These are phyloP conservation scores for Naganishia antarctica DNA, from an alignment of 768 basidiomycete species.

Conservation along the genomic window DNA sequence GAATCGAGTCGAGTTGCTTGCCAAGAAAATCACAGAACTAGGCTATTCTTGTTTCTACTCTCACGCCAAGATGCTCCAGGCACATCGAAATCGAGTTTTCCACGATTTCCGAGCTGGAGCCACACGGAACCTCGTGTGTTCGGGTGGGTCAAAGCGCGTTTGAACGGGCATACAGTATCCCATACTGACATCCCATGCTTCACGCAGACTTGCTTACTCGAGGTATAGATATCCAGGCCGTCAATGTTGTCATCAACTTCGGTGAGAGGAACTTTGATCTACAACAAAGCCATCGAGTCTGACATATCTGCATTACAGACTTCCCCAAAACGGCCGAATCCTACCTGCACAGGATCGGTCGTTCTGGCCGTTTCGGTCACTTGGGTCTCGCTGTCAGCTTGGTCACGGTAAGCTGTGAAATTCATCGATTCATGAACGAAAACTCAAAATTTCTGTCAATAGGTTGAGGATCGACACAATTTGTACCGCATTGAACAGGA, in stretches of 20 bases:
- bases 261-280: constrained; percentile 41
- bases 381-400: constrained; percentile 95
- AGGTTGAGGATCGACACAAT: constrained; percentile 93
- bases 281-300: neutral
- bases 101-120: constrained; percentile 99
- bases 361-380: constrained; percentile 95
- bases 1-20: constrained; percentile 96
- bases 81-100: constrained; percentile 98
- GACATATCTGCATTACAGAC: constrained; percentile 46
- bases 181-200: neutral
- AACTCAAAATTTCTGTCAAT: neutral
- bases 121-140: constrained; percentile 96
- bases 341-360: constrained; percentile 96
- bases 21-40: constrained; percentile 98
- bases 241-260: constrained; percentile 99
- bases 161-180: neutral
- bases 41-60: constrained; percentile 99
- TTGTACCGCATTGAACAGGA: constrained; percentile 98
- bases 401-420: constrained; percentile 58
- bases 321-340: constrained; percentile 99
- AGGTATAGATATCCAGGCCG: constrained; percentile 99
- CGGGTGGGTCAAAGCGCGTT: constrained; percentile 44
- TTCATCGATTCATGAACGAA: neutral
- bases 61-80: constrained; percentile 98
- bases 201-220: constrained; percentile 80